Evolutionary conservation across 1,284 basidiomycete genomes (phyloP).

Genomic region (Bjerkandera adusta): DNA sequence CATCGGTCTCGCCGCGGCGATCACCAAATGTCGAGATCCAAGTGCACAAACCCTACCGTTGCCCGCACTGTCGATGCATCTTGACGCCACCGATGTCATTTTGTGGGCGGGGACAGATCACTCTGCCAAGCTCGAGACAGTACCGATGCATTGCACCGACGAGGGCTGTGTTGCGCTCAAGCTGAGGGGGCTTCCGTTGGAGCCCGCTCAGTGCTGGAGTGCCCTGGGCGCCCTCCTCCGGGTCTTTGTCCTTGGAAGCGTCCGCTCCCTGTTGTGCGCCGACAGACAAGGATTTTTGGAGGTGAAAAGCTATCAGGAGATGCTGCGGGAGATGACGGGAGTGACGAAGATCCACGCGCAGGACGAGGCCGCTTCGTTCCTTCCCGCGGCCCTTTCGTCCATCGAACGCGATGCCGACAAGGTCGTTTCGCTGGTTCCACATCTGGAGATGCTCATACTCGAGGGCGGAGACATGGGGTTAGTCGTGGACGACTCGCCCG

Average conservation of each 20-base stretch:
- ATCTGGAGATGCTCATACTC: conserved; percentile 6
- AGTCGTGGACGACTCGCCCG: neutral
- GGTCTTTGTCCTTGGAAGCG: neutral
- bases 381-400: conserved; percentile 2
- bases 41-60: too few species aligned
- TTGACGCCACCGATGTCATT: too few species aligned
- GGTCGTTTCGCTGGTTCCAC: neutral
- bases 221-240: neutral
- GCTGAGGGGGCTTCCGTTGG: too few species aligned
- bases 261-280: neutral
- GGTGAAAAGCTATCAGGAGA: neutral
- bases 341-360: conserved; percentile 7
- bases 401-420: neutral
- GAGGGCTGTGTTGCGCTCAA: too few species aligned
- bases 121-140: too few species aligned
- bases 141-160: too few species aligned
- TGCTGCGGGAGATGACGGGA: conserved; percentile 7
- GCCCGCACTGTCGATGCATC: too few species aligned
- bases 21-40: too few species aligned
- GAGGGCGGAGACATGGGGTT: conserved; percentile 10
- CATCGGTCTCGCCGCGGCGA: neutral
- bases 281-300: conserved; percentile 8
- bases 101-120: too few species aligned
- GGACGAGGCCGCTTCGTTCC: conserved; percentile 4
- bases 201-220: too few species aligned